Evolutionary conservation across 2,329 filamentous ascomycete genomes (phyloP), one percentile per base, ranked within the genome.

Genomic region (Colletotrichum abscissum): DNA sequence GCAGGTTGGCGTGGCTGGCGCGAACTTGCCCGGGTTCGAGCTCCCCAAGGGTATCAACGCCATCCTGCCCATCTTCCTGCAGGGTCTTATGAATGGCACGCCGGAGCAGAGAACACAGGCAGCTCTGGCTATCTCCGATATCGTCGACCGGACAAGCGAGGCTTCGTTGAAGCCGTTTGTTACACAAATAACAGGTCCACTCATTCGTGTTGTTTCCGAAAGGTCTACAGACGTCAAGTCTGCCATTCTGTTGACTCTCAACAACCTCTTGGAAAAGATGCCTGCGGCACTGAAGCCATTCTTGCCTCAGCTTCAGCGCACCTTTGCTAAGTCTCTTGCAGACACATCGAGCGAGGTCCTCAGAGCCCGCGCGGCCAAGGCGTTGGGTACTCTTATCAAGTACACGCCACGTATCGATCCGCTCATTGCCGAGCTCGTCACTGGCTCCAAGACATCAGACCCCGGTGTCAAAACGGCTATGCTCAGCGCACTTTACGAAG

Each of bases 181-280:
- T 73, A 98, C 96, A 35, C 95, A 98, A 80, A 98, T 99, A 78
- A 98, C 97, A 5, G 97, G 97, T 80, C 97, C 97, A 26, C 90
- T 99, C 67, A 99, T 99, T 82, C 94, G 97, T 89, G 96, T 98
- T 26, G 95, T 99, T 22, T 98, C 97, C 5, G 97, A 99, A 82
- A 92, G 96, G 75, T 98, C 97, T 3, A 95, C 95, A 2, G 97
- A 99, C 64, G 95, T 99, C 83, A 98, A 98, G 85, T 93, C 94
- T 74, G 97, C 97, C 55, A 98, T 99, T 81, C 87, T 99, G 74
- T 89, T 97, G 67, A 98, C 97, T 0, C 90, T 99, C 76, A 98
- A 98, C 86, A 98, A 97, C 78, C 86, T 99, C 35, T 87, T 99
- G 49, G 95, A 98, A 84, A 99, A 98, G 89, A 98, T 99, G 82